Base-by-base conservation (phyloP, 495 filamentous ascomycete species). In the Peziza echinospora region DNA sequence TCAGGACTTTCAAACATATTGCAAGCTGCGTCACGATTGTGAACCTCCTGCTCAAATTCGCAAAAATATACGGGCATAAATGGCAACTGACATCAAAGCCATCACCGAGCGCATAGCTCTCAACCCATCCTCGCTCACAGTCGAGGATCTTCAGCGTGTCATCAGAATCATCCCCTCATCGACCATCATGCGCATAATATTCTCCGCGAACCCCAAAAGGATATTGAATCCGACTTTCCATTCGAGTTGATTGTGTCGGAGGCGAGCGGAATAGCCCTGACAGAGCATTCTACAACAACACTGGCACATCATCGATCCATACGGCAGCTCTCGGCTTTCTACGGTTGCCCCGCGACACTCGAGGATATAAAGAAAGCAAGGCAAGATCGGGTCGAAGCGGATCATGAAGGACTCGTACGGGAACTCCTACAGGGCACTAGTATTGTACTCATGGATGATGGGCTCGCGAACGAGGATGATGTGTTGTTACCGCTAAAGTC, bases 181-280 rank as follows among this genome's bases (percentile, higher is more conserved):
- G 85, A 93, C 58, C 77, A 87, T 57, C 85, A 93, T 63, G 82
- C 80, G 28, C 84, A 93, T 57, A 84, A 84, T 52, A 64, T 85
- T 0, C 65, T 92, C 21, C 61, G 69, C 9, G 46, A 43, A 3
- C 50, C 59, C 0, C 52, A 58, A 2, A 62, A 62, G 10, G 34
- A 50, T 21, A 39, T 24, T 16, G 22, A 21, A 37, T 23, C 1
- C 49, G 16, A 45, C 10, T 10, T 11, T 22, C 55, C 48, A 2
- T 41, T 57, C n/a, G 54, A 68, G 41, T 69, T 78, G 30, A 77
- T 89, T 57, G 76, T 75, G 7, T 78, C 75, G 26, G 84, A 91
- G 63, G 84, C 83, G 1, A 63, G 70, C 48, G 83, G 79, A 5
- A 55, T 67, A 41, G 81, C 83, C 13, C 63, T 89, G 47, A 41